Percentiles rank a stretch among this genome's conserved stretches.
Evolutionary conservation across 139 green algal species (phyloP).

Genomic region (Edaphochlamys debaryana): DNA sequence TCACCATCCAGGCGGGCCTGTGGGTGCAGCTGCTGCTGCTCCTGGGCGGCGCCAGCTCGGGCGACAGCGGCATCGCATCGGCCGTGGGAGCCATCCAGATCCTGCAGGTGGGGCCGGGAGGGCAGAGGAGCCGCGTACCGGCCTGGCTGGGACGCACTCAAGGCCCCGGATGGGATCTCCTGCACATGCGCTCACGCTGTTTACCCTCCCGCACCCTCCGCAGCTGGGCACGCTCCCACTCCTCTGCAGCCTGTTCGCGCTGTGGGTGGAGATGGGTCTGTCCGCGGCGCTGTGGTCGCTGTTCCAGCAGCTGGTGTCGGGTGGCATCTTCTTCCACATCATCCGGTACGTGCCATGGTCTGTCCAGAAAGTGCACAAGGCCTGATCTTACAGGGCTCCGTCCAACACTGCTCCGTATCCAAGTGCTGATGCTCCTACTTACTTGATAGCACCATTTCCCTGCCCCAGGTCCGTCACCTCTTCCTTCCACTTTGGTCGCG

Average conservation of each 20-base stretch:
- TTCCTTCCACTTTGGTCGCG: slow-evolving; percentile 66
- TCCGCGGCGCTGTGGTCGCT: neutral
- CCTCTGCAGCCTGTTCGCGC: slow-evolving; percentile 61
- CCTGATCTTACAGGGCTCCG: no score
- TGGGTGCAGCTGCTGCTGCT: slow-evolving; percentile 70
- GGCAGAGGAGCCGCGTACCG: no score
- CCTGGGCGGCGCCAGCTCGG: slow-evolving; percentile 34
- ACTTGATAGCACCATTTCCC: no score
- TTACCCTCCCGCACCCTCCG: no score
- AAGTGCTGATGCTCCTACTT: no score
- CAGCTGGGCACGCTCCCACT: slow-evolving; percentile 74
- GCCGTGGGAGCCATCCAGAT: slow-evolving; percentile 55
- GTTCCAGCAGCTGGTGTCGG: slow-evolving; percentile 33
- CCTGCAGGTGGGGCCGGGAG: no score
- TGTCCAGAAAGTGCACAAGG: no score
- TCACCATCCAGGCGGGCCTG: slow-evolving; percentile 72
- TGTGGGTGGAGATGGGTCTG: slow-evolving; percentile 35
- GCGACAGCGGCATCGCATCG: neutral
- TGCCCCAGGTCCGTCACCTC: slow-evolving; percentile 61
- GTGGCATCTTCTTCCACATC: slow-evolving; percentile 76
- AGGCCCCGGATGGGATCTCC: no score
- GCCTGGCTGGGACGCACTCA: no score
- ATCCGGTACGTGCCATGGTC: no score
- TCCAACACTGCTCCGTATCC: no score
- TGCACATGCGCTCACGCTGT: no score